Evolutionary conservation across 2,329 filamentous ascomycete species (phyloP), one percentile per base, ranked within the genome.

Genomic region (Aspergillus cejpii): DNA sequence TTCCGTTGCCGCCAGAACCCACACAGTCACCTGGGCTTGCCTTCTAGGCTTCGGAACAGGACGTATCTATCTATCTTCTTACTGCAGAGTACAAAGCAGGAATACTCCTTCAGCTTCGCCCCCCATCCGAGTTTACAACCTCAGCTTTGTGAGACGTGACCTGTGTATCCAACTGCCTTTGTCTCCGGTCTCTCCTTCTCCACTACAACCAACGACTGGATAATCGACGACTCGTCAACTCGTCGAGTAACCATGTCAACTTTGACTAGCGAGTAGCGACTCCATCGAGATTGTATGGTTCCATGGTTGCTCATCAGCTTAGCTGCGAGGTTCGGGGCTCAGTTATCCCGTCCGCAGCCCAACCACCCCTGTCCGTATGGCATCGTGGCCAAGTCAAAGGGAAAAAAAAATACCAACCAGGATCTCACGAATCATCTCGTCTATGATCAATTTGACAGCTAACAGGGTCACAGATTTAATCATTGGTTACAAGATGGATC

Each of bases 1-100:
- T 61, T 62, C 60, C 59, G 60, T 54, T 58, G 53, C 53, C 49
- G 46, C 58, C 55, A 55, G 45, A 55, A 58, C 50, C 57, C 58
- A 59, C 58, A 59, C 57, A 49, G 39, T 49, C 47, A 50, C 48
- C 41, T 43, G 44, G 48, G n/a, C n/a, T 27, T 20, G 37, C 5
- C 23, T 17, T 20, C 33, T 15, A 14, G 15, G 33, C 10, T 20
- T 17, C 33, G n/a, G n/a, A n/a, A n/a, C n/a, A n/a, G n/a, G n/a
- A n/a, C n/a, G n/a, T n/a, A n/a, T n/a, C n/a, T n/a, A n/a, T n/a
- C n/a, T n/a, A n/a, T n/a, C n/a, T n/a, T n/a, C n/a, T n/a, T n/a
- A n/a, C n/a, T n/a, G n/a, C n/a, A n/a, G n/a, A n/a, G n/a, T n/a
- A n/a, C n/a, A n/a, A n/a, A n/a, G n/a, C n/a, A n/a, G n/a, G n/a